Evolutionary conservation across 2,329 filamentous ascomycete genomes (phyloP).

Genomic region (Monilinia laxa): DNA sequence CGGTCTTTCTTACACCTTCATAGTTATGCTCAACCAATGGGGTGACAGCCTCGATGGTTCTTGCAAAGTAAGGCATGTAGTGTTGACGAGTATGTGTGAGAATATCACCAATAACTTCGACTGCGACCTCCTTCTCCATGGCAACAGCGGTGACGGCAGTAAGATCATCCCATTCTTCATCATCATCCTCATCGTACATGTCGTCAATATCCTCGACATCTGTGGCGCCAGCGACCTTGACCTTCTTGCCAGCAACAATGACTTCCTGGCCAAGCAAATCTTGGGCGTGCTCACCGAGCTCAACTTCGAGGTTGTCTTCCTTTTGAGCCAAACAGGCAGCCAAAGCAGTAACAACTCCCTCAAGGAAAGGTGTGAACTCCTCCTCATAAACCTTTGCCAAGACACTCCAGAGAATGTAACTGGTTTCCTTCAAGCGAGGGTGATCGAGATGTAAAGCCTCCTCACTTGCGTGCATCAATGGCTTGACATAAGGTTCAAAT

Average conservation of each 20-base stretch:
- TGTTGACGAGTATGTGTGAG: constrained; percentile 80
- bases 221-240: constrained; percentile 70
- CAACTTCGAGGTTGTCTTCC: constrained; percentile 75
- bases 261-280: constrained; percentile 75
- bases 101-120: constrained; percentile 92
- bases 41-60: constrained; percentile 77
- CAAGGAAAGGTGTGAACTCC: constrained; percentile 75
- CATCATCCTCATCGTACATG: constrained; percentile 69
- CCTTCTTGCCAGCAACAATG: constrained; percentile 76
- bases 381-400: constrained; percentile 92
- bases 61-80: constrained; percentile 82
- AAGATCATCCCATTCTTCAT: constrained; percentile 78
- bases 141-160: constrained; percentile 84
- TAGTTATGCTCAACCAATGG: constrained; percentile 85
- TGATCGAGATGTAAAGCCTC: constrained; percentile 87
- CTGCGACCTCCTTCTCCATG: constrained; percentile 94
- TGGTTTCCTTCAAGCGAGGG: constrained; percentile 88
- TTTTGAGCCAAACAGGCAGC: constrained; percentile 86
- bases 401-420: constrained; percentile 94
- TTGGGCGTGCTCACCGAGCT: constrained; percentile 70
- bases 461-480: constrained; percentile 88
- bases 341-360: constrained; percentile 75
- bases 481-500: constrained; percentile 88
- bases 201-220: constrained; percentile 59
- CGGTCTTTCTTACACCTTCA: constrained; percentile 89